A percentile compares a stretch with the other conserved stretches of the same genome.
Conservation (phyloP, 1,284 basidiomycete species). For the Sphagnurus paluster region DNA sequence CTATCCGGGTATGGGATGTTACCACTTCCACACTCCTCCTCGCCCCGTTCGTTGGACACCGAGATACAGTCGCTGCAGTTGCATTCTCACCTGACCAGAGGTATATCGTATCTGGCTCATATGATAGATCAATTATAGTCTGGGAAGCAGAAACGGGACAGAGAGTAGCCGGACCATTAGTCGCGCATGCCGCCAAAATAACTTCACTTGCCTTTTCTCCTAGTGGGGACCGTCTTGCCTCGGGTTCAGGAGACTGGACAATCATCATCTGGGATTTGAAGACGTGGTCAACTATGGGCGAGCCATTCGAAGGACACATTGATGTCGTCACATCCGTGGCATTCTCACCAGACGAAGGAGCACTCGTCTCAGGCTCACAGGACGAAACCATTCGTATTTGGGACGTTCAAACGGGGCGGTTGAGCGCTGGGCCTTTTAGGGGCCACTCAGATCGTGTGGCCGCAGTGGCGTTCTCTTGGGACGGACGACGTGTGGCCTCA, state of each 20-base stretch:
- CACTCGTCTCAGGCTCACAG: conserved; percentile 20
- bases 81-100: conserved; percentile 8
- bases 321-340: conserved; percentile 18
- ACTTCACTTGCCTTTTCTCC: conserved; percentile 18
- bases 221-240: conserved; percentile 2
- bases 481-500: conserved; percentile 20
- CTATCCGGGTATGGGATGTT: conserved; percentile 24
- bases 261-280: conserved; percentile 11
- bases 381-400: conserved; percentile 25
- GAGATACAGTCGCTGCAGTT: conserved; percentile 13
- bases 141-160: conserved; percentile 12
- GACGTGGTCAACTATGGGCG: conserved; percentile 2
- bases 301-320: conserved; percentile 6
- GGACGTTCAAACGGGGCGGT: conserved; percentile 17
- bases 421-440: conserved; percentile 18
- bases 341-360: conserved; percentile 15
- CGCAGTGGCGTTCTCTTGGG: conserved; percentile 18
- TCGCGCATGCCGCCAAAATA: conserved; percentile 7
- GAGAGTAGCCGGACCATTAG: neutral
- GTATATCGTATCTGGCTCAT: conserved; percentile 9
- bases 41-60: conserved; percentile 20
- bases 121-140: conserved; percentile 3
- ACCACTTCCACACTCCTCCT: conserved; percentile 7
- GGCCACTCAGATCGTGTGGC: conserved; percentile 17
- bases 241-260: conserved; percentile 5